phyloP scores from a whole-genome alignment of 2,329 filamentous ascomycete genomes.

The Pseudocercospora fuligena region DNA sequence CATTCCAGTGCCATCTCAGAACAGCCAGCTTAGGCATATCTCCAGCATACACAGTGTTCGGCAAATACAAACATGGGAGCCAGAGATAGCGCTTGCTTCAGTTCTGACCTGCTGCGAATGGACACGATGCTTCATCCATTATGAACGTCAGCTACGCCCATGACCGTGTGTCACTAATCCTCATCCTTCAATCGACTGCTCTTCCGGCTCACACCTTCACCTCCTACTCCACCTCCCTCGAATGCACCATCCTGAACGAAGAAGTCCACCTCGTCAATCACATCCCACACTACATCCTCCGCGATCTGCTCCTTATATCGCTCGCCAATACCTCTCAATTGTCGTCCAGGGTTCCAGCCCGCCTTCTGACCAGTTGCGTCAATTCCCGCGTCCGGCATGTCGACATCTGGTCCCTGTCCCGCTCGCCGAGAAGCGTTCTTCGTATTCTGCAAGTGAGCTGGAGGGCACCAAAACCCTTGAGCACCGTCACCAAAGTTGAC shows the following conservation, averaged over 20 bases:
- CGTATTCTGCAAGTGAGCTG: constrained; percentile 55
- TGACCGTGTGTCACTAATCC: constrained; percentile 41
- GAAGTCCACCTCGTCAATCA: constrained; percentile 93
- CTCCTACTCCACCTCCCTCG: constrained; percentile 34
- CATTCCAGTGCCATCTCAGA: not conserved
- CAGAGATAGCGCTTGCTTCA: not conserved
- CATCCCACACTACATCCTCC: constrained; percentile 90
- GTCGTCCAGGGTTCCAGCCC: constrained; percentile 42
- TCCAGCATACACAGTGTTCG: not conserved
- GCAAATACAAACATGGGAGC: not conserved
- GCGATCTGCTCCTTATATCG: constrained; percentile 91
- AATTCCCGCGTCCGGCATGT: constrained; percentile 37
- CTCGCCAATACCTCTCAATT: constrained; percentile 69
- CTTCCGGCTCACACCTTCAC: constrained; percentile 27
- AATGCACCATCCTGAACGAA: constrained; percentile 71
- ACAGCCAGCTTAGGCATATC: not conserved
- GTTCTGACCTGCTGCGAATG: not conserved
- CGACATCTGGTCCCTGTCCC: constrained; percentile 38
- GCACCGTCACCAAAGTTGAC: constrained; percentile 93
- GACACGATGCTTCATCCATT: not conserved
- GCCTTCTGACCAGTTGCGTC: constrained; percentile 28
- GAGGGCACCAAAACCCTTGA: constrained; percentile 82
- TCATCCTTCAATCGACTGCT: constrained; percentile 32
- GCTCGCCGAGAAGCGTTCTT: constrained; percentile 17
- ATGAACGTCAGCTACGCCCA: constrained; percentile 21